These are phyloP conservation scores for Thelephora ganbajun DNA, from an alignment of 768 basidiomycete genomes.

Conservation along the genomic window DNA sequence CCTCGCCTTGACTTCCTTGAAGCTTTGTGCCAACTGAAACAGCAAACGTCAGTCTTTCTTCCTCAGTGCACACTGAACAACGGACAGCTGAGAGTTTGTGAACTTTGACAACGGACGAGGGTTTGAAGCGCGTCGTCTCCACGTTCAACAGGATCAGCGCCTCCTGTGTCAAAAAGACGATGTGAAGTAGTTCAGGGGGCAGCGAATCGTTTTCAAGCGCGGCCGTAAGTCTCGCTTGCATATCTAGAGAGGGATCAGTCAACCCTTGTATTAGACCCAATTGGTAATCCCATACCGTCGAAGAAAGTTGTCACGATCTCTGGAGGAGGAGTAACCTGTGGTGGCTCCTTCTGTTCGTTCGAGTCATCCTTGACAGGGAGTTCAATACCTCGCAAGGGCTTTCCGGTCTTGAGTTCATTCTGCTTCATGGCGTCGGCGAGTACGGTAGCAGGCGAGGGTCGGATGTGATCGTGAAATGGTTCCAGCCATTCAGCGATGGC, in stretches of 20 bases:
- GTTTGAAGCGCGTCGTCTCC: conserved; percentile 65
- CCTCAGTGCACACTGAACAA: conserved; percentile 4
- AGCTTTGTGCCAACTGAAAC: conserved; percentile 47
- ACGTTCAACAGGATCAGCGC: conserved; percentile 58
- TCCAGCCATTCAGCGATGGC: conserved; percentile 64
- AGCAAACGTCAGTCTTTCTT: conserved; percentile 1
- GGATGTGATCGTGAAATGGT: conserved; percentile 59
- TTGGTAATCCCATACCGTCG: conserved; percentile 30
- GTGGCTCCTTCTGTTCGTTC: conserved; percentile 27
- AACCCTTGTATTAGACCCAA: background rate
- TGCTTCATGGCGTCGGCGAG: conserved; percentile 65
- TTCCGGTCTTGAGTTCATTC: conserved; percentile 55
- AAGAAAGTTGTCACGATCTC: conserved; percentile 42
- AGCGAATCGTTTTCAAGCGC: conserved; percentile 24
- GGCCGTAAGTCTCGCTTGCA: conserved; percentile 37
- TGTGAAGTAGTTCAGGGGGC: conserved; percentile 49
- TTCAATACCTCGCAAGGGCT: conserved; percentile 52
- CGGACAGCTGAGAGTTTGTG: conserved; percentile 62
- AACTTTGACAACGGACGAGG: conserved; percentile 50
- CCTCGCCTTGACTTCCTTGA: conserved; percentile 46
- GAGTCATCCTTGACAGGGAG: conserved; percentile 42
- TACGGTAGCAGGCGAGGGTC: conserved; percentile 56
- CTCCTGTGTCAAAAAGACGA: conserved; percentile 66
- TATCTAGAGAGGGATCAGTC: conserved; percentile 23
- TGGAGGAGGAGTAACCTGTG: conserved; percentile 49